Evolutionary conservation across 306 rosid genomes (phyloP), one percentile per base, ranked within the genome.

Genomic region (Rosa multiflora): DNA sequence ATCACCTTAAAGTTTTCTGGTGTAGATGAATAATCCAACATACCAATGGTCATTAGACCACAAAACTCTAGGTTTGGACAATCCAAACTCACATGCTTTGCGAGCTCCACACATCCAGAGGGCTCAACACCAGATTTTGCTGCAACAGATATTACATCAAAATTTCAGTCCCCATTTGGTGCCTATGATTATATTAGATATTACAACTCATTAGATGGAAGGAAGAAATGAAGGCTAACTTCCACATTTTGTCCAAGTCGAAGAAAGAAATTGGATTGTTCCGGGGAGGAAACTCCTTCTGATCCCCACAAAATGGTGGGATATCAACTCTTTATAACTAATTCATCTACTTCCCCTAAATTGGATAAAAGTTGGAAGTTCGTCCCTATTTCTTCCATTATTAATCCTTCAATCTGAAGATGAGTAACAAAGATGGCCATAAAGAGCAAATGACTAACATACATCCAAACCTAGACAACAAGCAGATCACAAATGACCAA

Each of bases 1-100:
- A 12, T 79, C 55, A 95, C 99, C 97, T 91, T 87, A 84, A 95
- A 93, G 84, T 95, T 95, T 88, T 95, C 98, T 3, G 96, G 98
- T 23, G 96, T 92, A 44, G 94, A 91, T 67, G 98, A 66, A 76
- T 95, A 92, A 78, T 95, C 99, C 35, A 82, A 84, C 99, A 95
- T 95, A 64, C 99, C 99, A 88, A 91, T 93, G 53, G 98, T 95
- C 98, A 95, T 95, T 61, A 95, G 82, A 66, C 99, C 97, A 83
- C 84, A 86, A 80, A 95, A 91, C 82, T 90, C 89, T 35, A 95
- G 98, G 84, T 92, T 88, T 84, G 90, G 88, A 86, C 97, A 88
- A 81, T 79, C 84, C 47, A 47, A 73, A 58, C 78, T 84, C 75
- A 95, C 90, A 85, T 95, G 95, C 82, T 89, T 91, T 69, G 87